These are phyloP conservation scores for Blastobotrys peoriensis DNA, from an alignment of 805 yeast genomes.

Conservation along the genomic window DNA sequence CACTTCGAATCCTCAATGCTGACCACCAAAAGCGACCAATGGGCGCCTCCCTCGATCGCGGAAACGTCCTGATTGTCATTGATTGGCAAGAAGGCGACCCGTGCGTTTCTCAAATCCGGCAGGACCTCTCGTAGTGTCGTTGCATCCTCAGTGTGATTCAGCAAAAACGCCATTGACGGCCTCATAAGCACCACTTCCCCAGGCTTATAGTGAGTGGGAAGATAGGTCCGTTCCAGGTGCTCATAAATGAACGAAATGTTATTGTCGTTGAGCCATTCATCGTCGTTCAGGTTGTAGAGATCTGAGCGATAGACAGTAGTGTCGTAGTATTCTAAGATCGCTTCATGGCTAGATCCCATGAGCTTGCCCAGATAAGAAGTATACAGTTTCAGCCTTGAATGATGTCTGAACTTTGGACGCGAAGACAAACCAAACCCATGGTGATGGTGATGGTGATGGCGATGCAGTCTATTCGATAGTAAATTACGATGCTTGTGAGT, in stretches of 20 bases:
- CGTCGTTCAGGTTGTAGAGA: constrained; percentile 49
- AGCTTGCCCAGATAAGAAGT: constrained; percentile 6
- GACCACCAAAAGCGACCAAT: constrained; percentile 65
- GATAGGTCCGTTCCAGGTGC: constrained; percentile 36
- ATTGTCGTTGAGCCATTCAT: constrained; percentile 71
- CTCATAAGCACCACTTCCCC: constrained; percentile 38
- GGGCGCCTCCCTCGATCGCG: constrained; percentile 60
- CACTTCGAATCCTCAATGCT: constrained; percentile 43
- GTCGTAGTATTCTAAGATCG: constrained; percentile 33
- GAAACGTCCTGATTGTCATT: constrained; percentile 55
- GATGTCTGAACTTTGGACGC: constrained; percentile 3
- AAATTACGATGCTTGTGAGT: neutral
- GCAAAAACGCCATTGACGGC: constrained; percentile 61
- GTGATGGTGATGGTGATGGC: neutral
- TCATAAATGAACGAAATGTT: constrained; percentile 60
- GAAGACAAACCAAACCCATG: neutral
- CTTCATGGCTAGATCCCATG: constrained; percentile 1
- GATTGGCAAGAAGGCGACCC: constrained; percentile 59
- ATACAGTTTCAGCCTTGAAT: constrained; percentile 8
- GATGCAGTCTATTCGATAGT: no score
- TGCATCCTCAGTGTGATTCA: constrained; percentile 40
- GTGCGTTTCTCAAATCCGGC: constrained; percentile 39
- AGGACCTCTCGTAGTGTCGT: constrained; percentile 37
- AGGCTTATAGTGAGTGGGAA: constrained; percentile 18
- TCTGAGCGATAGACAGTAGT: constrained; percentile 56